Conservation (phyloP, 2,329 filamentous ascomycete genomes). For the Alternaria consortialis region DNA sequence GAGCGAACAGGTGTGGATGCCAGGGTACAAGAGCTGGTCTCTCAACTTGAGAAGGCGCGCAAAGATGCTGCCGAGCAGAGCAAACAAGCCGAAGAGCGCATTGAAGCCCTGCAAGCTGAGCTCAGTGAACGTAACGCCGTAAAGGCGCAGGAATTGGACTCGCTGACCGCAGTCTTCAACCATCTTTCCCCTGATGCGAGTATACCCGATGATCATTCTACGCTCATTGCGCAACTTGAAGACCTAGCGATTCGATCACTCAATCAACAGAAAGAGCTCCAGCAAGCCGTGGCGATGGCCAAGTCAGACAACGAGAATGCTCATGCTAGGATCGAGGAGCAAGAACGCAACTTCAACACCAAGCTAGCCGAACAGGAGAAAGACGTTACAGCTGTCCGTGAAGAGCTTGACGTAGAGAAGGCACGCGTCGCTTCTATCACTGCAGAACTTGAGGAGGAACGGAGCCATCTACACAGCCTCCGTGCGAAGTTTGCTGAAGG, state of each 20-base stretch:
- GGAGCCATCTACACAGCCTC: constrained; percentile 73
- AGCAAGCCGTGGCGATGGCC: constrained; percentile 57
- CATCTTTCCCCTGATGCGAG: constrained; percentile 49
- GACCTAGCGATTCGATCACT: constrained; percentile 54
- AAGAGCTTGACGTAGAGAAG: constrained; percentile 59
- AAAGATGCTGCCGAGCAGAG: constrained; percentile 60
- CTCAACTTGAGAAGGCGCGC: constrained; percentile 72
- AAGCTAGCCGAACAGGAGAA: constrained; percentile 52
- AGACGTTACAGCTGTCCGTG: constrained; percentile 47
- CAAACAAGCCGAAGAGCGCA: constrained; percentile 51
- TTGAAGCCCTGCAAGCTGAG: constrained; percentile 66
- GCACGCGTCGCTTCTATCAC: constrained; percentile 58
- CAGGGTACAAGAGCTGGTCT: constrained; percentile 71
- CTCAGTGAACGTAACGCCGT: constrained; percentile 61
- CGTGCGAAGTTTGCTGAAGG: constrained; percentile 79
- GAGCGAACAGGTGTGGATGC: constrained; percentile 77
- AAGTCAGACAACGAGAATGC: constrained; percentile 57
- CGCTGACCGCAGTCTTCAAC: constrained; percentile 47
- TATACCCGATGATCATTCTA: constrained; percentile 50
- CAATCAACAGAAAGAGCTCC: constrained; percentile 56
- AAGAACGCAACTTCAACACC: constrained; percentile 48
- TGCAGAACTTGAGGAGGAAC: constrained; percentile 69
- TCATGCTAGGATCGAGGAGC: constrained; percentile 51
- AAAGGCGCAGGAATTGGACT: constrained; percentile 38
- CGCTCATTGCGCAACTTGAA: constrained; percentile 55